Evolutionary conservation across 441 rosid species (phyloP).

Genomic region (Brassica hybrid): DNA sequence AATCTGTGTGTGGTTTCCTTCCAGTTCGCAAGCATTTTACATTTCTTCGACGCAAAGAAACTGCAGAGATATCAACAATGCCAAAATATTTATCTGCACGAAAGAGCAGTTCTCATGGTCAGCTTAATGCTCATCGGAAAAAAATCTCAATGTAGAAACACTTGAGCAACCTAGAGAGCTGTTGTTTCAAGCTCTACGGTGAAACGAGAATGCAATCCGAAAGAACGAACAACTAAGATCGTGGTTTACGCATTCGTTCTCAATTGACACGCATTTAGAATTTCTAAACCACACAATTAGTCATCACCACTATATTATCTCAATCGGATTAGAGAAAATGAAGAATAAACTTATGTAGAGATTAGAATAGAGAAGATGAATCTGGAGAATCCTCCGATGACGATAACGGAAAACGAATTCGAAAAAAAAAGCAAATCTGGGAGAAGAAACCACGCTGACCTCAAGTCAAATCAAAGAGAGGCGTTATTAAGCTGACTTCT

Average conservation of each 20-base stretch:
- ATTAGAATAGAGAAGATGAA: constrained; percentile 6
- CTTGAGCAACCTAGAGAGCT: neutral
- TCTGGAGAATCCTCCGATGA: constrained; percentile 8
- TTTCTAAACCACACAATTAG: constrained; percentile 25
- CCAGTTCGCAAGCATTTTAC: constrained; percentile 75
- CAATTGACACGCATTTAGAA: too few relatives aligned
- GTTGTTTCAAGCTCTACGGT: neutral
- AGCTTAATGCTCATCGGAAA: constrained; percentile 5
- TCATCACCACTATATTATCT: constrained; percentile 27
- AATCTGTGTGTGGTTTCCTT: constrained; percentile 62
- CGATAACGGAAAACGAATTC: constrained; percentile 32
- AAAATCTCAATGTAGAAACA: neutral
- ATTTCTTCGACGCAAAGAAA: constrained; percentile 46
- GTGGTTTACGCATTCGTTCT: too few relatives aligned
- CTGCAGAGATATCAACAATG: too few relatives aligned
- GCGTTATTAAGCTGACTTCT: constrained; percentile 30
- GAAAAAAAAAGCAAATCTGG: constrained; percentile 39
- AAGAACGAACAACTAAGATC: neutral
- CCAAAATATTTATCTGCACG: constrained; percentile 34
- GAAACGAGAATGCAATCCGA: neutral
- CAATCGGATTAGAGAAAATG: constrained; percentile 24
- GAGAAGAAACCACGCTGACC: constrained; percentile 42
- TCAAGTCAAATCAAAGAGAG: constrained; percentile 35
- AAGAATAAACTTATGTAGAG: neutral
- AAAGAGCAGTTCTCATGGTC: too few relatives aligned